Percentiles rank a stretch among this genome's conserved stretches.
These are phyloP conservation scores for Eragrostis nindensis DNA, from an alignment of 176 grass and related monocot genomes.

Conservation along the genomic window DNA sequence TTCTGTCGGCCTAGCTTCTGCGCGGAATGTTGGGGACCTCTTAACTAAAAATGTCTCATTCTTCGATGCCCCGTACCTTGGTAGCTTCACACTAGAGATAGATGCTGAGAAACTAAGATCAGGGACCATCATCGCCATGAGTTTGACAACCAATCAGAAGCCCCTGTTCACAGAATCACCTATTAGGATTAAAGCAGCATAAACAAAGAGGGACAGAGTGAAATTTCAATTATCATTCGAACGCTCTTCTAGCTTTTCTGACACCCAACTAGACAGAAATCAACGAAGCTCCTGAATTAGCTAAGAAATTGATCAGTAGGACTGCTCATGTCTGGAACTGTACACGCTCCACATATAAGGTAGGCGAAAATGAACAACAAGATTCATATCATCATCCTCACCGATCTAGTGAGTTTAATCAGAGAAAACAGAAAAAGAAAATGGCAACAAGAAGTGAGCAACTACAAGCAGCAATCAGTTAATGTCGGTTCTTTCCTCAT, in stretches of 20 bases:
- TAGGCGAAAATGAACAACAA: background rate
- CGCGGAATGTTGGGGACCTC: slow-evolving; percentile 44
- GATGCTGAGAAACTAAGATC: slow-evolving; percentile 75
- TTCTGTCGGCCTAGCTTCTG: slow-evolving; percentile 49
- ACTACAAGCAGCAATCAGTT: background rate
- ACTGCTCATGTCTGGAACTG: background rate
- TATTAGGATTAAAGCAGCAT: slow-evolving; percentile 16
- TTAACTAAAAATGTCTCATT: slow-evolving; percentile 41
- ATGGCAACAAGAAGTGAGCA: background rate
- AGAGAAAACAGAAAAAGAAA: background rate
- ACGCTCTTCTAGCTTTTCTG: background rate
- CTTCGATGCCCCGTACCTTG: slow-evolving; percentile 33
- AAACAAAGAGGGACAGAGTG: slow-evolving; percentile 2
- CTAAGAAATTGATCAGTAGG: slow-evolving; percentile 17
- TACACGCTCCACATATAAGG: background rate
- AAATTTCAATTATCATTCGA: background rate
- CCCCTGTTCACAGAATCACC: slow-evolving; percentile 26
- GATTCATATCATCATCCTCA: background rate
- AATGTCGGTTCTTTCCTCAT: background rate
- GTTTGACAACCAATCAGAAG: slow-evolving; percentile 32
- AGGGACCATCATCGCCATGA: slow-evolving; percentile 66
- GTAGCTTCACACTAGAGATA: slow-evolving; percentile 56
- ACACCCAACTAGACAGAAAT: slow-evolving; percentile 6
- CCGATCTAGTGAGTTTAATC: background rate
- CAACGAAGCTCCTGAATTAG: slow-evolving; percentile 4